Base-by-base conservation (phyloP, 352 stramenopile genomes). In the Vaucheria bursata region DNA sequence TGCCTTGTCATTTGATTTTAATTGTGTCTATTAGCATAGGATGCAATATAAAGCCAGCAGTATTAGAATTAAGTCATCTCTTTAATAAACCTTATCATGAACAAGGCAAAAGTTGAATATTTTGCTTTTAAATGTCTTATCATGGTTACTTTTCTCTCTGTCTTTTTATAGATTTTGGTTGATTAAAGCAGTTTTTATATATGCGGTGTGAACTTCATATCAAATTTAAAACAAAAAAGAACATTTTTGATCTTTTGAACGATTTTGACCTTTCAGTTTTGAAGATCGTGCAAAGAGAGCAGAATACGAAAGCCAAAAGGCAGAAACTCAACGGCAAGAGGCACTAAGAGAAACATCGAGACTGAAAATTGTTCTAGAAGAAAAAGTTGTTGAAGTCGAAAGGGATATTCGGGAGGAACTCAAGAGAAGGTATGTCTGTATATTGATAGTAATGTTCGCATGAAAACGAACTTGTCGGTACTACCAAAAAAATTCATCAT, bases 291-390 rank as follows among this genome's bases (percentile, higher is more conserved):
- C 50, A 38, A 71, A 71, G 31, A 38, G 18, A 29, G 33, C 73
- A 64, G 76, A 80, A 25, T 53, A 81, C 39, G 76, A 81, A 52
- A 31, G 76, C 18, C 76, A 81, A 34, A 73, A 74, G 76, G 71
- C 71, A 52, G 76, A 81, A 36, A 40, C 76, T 29, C 38, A 31
- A 31, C 39, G 76, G n/a, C 76, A 81, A 33, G 67, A 68, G 8
- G 69, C 76, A 32, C 70, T 73, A 31, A 75, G 71, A 66, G 76
- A 81, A 53, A 45, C 77, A n/a, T 52, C 76, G 38, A 71, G 76
- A 32, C 36, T 81, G 38, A 45, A 81, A 73, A 70, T 81, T 18
- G 29, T 18, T 18, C 59, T 69, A 38, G 59, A 69, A 69, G 59
- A 69, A 38, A 4, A 18, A 18, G 59, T 69, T 34, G 59, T 29